Percentiles rank a stretch among this genome's conserved stretches.
Conservation (phyloP, 495 filamentous ascomycete genomes). For the Collariella sp. region DNA sequence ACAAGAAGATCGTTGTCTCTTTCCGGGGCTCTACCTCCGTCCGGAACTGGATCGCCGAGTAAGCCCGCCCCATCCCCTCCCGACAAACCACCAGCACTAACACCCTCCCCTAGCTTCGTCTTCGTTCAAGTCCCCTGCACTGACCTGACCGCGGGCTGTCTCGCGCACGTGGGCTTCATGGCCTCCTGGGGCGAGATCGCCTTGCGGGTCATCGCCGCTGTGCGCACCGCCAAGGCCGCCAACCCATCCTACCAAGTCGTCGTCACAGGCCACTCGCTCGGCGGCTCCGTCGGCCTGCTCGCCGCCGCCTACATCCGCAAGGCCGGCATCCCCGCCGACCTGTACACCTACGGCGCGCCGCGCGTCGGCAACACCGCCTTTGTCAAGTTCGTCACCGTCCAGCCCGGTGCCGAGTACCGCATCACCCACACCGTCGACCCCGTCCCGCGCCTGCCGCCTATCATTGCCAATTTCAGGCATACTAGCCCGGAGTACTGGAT, state of each 20-base stretch:
- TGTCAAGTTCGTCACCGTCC: constrained; percentile 46
- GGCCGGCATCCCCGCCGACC: constrained; percentile 32
- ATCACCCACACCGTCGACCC: constrained; percentile 61
- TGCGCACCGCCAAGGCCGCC: constrained; percentile 21
- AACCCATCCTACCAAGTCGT: constrained; percentile 48
- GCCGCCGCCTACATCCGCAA: constrained; percentile 51
- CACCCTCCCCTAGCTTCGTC: constrained; percentile 15
- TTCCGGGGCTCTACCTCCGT: constrained; percentile 59
- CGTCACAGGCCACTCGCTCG: constrained; percentile 61
- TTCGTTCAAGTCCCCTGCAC: constrained; percentile 28
- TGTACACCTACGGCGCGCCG: constrained; percentile 61
- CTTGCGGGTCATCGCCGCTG: constrained; percentile 11
- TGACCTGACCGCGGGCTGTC: constrained; percentile 26
- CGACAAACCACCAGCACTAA: neutral
- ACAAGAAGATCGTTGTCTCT: constrained; percentile 54
- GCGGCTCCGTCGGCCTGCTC: constrained; percentile 55
- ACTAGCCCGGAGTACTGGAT: constrained; percentile 61
- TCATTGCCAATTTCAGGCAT: constrained; percentile 49
- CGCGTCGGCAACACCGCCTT: constrained; percentile 54
- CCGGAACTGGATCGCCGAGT: constrained; percentile 59
- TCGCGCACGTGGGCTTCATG: constrained; percentile 35
- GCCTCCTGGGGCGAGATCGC: constrained; percentile 31
- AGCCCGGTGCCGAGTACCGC: constrained; percentile 47
- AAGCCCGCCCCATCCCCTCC: constrained; percentile 24
- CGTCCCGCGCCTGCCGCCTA: constrained; percentile 55